Conservation (phyloP, 345 rosid genomes). For the Ceriops decandra region DNA sequence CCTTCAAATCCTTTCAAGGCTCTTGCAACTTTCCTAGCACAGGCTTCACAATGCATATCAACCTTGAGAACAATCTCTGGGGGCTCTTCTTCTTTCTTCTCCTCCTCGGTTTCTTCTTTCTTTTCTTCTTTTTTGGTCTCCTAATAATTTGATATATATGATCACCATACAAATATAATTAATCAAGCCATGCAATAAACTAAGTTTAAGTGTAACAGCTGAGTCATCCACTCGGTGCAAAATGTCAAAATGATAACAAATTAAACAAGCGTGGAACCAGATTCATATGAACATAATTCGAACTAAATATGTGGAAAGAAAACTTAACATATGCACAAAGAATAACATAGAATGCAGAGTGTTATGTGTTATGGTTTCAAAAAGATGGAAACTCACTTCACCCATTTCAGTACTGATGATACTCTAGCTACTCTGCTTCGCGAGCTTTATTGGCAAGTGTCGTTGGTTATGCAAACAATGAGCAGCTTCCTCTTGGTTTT, state of each 20-base stretch:
- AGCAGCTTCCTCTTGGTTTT: background rate
- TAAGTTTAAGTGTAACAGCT: too few species aligned
- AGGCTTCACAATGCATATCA: conserved; percentile 81
- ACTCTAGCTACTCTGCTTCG: background rate
- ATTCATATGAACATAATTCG: background rate
- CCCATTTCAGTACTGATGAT: conserved; percentile 38
- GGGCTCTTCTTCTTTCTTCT: conserved; percentile 15
- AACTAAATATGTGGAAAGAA: background rate
- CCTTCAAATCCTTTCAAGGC: conserved; percentile 67
- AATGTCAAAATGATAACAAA: background rate
- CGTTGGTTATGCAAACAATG: background rate
- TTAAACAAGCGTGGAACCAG: background rate
- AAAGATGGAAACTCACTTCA: conserved; percentile 34
- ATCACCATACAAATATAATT: too few species aligned
- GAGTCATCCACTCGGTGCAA: too few species aligned
- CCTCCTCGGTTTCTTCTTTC: background rate
- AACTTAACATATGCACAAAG: background rate
- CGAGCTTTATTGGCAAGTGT: background rate
- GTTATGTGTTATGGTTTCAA: background rate
- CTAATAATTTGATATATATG: background rate
- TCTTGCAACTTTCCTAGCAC: conserved; percentile 64
- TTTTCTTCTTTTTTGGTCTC: background rate
- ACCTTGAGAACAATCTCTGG: conserved; percentile 67
- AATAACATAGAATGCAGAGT: background rate
- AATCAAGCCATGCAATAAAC: too few species aligned